A percentile compares a stretch with the other conserved stretches of the same genome.
Conservation (phyloP, 352 stramenopile species). For the Globisporangium recalcitrans region DNA sequence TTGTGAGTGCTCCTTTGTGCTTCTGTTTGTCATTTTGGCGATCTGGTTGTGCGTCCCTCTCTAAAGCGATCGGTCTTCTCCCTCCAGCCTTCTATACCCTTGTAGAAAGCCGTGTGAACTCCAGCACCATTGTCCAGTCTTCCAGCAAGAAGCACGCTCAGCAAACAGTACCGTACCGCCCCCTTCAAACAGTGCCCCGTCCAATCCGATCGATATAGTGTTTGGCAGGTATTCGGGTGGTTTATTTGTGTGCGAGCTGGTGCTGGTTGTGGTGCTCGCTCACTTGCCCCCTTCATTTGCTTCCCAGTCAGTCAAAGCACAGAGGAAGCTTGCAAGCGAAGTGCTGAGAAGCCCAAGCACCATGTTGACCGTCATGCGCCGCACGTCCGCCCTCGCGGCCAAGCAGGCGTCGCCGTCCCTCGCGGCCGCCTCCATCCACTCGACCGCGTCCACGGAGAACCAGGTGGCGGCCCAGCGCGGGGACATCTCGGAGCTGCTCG, state of each 20-base stretch:
- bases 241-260: neutral
- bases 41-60: neutral
- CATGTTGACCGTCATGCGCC: conserved; percentile 39
- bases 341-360: neutral
- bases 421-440: conserved; percentile 21
- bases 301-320: conserved; percentile 9
- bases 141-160: no score
- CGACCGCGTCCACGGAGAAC: conserved; percentile 23
- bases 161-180: neutral
- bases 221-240: conserved; percentile 9
- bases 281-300: conserved; percentile 3
- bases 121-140: neutral
- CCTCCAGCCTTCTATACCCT: neutral
- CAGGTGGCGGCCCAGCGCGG: conserved; percentile 38
- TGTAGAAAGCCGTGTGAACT: neutral
- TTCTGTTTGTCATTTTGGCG: neutral
- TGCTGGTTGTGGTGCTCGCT: conserved; percentile 6
- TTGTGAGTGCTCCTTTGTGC: no score
- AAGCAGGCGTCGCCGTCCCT: conserved; percentile 10
- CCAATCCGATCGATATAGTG: neutral
- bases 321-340: neutral
- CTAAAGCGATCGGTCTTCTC: neutral
- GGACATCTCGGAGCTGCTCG: conserved; percentile 68
- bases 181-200: neutral
- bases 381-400: conserved; percentile 26